These are phyloP conservation scores for Dissophora ornata DNA, from an alignment of 192 early-diverging fungal genomes.

Conservation along the genomic window DNA sequence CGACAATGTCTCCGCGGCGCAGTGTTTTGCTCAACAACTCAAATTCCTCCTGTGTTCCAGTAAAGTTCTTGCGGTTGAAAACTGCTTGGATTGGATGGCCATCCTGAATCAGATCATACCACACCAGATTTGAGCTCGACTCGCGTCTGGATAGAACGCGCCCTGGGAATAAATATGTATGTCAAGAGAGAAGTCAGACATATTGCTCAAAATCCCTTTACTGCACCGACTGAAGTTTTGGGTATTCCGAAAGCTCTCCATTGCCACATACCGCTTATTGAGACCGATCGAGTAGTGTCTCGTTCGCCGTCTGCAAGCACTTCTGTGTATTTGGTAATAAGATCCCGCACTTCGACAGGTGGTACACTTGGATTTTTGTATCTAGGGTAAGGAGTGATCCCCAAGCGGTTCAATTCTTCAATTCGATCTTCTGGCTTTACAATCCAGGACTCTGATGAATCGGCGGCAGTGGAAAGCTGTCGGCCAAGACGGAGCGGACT, in stretches of 20 bases:
- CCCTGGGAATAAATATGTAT: conserved; percentile 45
- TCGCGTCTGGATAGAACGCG: conserved; percentile 76
- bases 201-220: no score
- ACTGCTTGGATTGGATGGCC: conserved; percentile 74
- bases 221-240: no score
- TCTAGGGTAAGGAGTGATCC: conserved; percentile 40
- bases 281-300: conserved; percentile 22
- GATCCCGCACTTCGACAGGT: conserved; percentile 8
- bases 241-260: no score
- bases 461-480: neutral
- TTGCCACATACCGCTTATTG: conserved; percentile 39
- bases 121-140: conserved; percentile 78
- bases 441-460: neutral
- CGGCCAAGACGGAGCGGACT: neutral
- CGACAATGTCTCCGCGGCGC: conserved; percentile 73
- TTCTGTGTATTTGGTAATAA: conserved; percentile 28
- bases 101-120: conserved; percentile 76
- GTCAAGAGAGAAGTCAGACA: neutral
- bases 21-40: conserved; percentile 54
- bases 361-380: conserved; percentile 25
- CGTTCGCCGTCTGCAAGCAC: conserved; percentile 21
- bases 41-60: conserved; percentile 58
- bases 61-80: conserved; percentile 60
- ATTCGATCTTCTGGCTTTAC: conserved; percentile 32
- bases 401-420: conserved; percentile 19